Conservation (phyloP, 352 stramenopile genomes). For the Thalassiosira sp. region DNA sequence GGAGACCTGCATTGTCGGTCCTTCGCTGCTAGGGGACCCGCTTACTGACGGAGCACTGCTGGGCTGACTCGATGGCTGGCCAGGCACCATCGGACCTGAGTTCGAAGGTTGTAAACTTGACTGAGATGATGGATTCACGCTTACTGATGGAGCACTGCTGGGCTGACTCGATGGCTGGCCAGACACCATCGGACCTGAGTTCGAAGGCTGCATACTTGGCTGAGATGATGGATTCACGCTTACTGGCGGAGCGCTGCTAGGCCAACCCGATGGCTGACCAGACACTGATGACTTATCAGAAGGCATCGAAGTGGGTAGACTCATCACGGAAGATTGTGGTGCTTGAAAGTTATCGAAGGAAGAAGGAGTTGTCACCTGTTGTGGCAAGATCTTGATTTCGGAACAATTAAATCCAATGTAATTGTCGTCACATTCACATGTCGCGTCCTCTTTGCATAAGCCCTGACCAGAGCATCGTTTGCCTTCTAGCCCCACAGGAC, state of each 20-base stretch:
- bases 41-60: no score
- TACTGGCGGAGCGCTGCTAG: no score
- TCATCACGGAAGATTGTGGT: background rate
- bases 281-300: background rate
- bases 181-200: background rate
- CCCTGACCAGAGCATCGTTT: background rate
- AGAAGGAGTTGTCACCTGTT: background rate
- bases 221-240: background rate
- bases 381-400: background rate
- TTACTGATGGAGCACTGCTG: no score
- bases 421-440: background rate
- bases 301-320: background rate
- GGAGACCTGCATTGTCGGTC: no score
- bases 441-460: background rate
- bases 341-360: background rate
- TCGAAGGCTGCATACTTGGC: background rate
- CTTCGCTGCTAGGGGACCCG: no score
- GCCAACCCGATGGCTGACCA: background rate
- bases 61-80: background rate
- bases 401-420: background rate
- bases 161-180: background rate
- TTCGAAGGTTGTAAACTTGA: background rate
- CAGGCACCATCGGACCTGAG: background rate
- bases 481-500: background rate
- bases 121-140: background rate